Evolutionary conservation across 208 protist genomes (phyloP).

Genomic region (Willaertia magna): DNA sequence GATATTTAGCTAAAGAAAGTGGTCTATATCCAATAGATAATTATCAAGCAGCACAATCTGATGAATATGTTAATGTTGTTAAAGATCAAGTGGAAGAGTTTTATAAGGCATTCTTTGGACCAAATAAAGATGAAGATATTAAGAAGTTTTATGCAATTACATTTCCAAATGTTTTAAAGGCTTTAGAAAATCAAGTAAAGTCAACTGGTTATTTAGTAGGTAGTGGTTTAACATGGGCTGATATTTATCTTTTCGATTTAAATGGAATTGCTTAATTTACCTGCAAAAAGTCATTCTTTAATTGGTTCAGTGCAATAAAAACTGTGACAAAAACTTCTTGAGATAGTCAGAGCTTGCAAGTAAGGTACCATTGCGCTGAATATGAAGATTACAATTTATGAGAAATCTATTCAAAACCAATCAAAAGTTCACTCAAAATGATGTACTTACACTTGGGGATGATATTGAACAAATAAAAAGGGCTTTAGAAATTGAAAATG

Average conservation of each 20-base stretch:
- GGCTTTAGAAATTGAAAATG: too few species aligned
- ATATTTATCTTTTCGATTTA: neutral
- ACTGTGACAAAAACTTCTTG: too few species aligned
- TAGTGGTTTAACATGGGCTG: neutral
- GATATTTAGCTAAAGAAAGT: neutral
- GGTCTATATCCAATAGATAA: neutral
- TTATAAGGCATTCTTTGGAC: neutral
- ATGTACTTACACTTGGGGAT: too few species aligned
- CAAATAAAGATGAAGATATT: neutral
- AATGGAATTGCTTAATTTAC: too few species aligned
- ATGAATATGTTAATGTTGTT: neutral
- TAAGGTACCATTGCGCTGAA: too few species aligned
- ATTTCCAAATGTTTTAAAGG: neutral
- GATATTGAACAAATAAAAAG: too few species aligned
- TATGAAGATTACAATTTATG: too few species aligned
- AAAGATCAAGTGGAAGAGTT: neutral
- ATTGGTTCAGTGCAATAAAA: too few species aligned
- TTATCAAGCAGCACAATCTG: neutral
- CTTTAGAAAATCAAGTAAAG: neutral
- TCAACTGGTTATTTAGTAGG: neutral
- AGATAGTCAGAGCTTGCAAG: too few species aligned
- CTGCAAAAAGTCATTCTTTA: too few species aligned
- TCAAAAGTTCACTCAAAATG: too few species aligned
- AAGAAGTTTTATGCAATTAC: neutral
- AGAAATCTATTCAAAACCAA: too few species aligned